Conservation (phyloP, 2,329 filamentous ascomycete genomes). For the Didymella exigua region DNA sequence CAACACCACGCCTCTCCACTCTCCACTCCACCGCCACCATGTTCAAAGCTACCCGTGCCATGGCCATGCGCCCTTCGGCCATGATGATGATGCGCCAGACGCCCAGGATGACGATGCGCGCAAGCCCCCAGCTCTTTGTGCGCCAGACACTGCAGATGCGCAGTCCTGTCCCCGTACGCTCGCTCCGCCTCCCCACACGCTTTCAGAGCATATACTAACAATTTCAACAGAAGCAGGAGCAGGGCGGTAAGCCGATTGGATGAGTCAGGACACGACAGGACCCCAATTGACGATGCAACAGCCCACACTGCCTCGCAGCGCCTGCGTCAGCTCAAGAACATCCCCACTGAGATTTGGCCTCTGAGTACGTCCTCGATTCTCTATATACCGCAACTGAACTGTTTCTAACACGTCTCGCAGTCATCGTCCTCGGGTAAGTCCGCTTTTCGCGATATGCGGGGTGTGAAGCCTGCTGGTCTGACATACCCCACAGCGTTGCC, state of each 20-base stretch:
- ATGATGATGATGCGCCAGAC: slow-evolving; percentile 47
- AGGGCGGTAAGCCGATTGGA: slow-evolving; percentile 60
- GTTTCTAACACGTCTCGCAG: slow-evolving; percentile 54
- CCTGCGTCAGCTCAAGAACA: slow-evolving; percentile 83
- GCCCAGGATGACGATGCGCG: slow-evolving; percentile 48
- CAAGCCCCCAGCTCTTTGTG: slow-evolving; percentile 44
- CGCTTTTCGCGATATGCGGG: slow-evolving; percentile 9
- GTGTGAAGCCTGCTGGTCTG: slow-evolving; percentile 30
- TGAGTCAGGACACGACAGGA: slow-evolving; percentile 8
- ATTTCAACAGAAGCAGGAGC: slow-evolving; percentile 63
- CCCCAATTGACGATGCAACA: slow-evolving; percentile 51
- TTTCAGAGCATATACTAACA: slow-evolving; percentile 47
- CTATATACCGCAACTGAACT: background rate
- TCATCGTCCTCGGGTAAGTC: slow-evolving; percentile 82
- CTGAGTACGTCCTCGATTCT: slow-evolving; percentile 69
- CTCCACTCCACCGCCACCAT: slow-evolving; percentile 32
- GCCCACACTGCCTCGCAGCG: slow-evolving; percentile 97
- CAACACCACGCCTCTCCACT: slow-evolving; percentile 30
- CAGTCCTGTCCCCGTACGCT: slow-evolving; percentile 73
- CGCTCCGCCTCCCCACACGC: slow-evolving; percentile 13
- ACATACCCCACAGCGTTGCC: slow-evolving; percentile 60
- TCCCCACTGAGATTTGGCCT: slow-evolving; percentile 92
- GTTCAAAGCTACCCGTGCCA: slow-evolving; percentile 47
- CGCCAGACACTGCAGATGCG: slow-evolving; percentile 57
- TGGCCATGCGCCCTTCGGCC: slow-evolving; percentile 51